These are phyloP conservation scores for Penicillium pancosmium DNA, from an alignment of 495 filamentous ascomycete species.

Conservation along the genomic window DNA sequence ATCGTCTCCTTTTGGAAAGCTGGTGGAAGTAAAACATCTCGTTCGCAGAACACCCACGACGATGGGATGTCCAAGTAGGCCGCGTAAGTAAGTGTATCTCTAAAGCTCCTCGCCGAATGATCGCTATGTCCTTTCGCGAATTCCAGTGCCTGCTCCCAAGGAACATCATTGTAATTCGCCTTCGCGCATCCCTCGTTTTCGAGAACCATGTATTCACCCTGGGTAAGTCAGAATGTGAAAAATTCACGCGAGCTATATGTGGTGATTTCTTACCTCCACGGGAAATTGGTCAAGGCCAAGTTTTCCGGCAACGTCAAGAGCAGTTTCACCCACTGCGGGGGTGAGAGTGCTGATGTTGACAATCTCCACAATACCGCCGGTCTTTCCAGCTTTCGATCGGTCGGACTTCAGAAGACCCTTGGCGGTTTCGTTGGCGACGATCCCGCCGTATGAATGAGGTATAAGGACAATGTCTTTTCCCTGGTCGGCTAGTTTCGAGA, in stretches of 20 bases:
- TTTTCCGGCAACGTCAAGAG: neutral
- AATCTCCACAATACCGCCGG: neutral
- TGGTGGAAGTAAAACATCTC: neutral
- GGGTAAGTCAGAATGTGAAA: neutral
- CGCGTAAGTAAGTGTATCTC: neutral
- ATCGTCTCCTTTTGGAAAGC: neutral
- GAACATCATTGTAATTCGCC: neutral
- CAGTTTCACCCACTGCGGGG: neutral
- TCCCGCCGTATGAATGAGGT: conserved; percentile 1
- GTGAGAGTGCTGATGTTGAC: neutral
- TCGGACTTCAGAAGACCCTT: conserved; percentile 2
- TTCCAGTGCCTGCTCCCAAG: neutral
- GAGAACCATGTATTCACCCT: neutral
- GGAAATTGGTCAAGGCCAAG: neutral
- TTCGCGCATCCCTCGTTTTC: neutral
- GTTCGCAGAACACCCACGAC: neutral
- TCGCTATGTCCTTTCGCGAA: neutral
- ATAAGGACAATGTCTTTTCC: conserved; percentile 3
- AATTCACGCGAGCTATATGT: neutral
- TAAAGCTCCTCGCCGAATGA: neutral
- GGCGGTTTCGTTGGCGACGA: conserved; percentile 1
- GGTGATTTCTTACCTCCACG: neutral
- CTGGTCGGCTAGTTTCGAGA: neutral
- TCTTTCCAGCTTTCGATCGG: neutral
- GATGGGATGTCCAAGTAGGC: neutral